Base-by-base conservation (phyloP, 495 filamentous ascomycete species). In the Xylaria sp. region DNA sequence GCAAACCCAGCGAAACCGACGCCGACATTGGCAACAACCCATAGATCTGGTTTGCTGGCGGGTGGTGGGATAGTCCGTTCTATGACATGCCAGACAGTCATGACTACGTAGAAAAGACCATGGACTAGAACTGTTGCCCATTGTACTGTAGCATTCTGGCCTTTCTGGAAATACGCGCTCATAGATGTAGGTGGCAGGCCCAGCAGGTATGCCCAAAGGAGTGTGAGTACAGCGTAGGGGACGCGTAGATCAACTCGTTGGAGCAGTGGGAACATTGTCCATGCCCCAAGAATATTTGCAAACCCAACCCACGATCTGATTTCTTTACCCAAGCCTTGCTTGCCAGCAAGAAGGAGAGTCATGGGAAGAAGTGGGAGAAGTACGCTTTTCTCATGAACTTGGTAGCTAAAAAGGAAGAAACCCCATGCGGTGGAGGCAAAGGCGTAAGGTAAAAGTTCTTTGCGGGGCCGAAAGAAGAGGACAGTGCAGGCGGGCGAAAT, bases 301-400 rank as follows among this genome's bases (percentile, higher is more conserved):
- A 93, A 97, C 9, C 93, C 93, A 9, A 98, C 89, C 96, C 96
- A 99, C 8, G 93, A 88, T 24, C 97, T 89, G 24, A 86, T 89
- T 46, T 90, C 88, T 71, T 90, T 91, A 64, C 88, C 88, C 33
- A 98, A 83, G 0, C 94, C 94, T 48, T 92, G 88, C 61, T 90
- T 87, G 5, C 91, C 89, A 19, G 92, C 92, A 24, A 98, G 87
- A 5, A 97, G 83, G 11, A 97, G 82, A 0, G 94, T 97, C 90
- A 95, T 96, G 0, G 96, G 96, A 71, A 97, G 88, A 31, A 98
- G 84, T 3, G 96, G 96, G 0, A 99, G 87, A 6, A 99, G 84
- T 0, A 97, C 93, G 73, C 93, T 97, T 83, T 99, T 99, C 81
- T 99, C 96, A 79, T 99, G 96, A 0, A 99, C 96, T 73, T 99